A percentile compares a stretch with the other conserved stretches of the same genome.
phyloP scores from a whole-genome alignment of 2,329 filamentous ascomycete genomes.

The Aureobasidium sp. region DNA sequence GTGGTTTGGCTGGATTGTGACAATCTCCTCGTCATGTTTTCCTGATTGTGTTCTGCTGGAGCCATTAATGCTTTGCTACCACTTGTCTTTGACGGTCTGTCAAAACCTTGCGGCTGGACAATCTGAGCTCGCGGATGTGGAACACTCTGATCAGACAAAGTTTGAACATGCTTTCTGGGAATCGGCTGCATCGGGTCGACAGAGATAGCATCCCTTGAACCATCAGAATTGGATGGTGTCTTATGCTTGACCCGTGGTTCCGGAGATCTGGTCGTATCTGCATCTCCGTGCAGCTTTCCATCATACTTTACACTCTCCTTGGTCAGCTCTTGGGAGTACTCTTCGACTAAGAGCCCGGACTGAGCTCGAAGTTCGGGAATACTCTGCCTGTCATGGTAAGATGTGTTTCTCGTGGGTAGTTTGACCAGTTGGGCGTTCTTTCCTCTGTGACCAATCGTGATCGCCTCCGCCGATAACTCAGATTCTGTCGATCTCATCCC shows the following conservation, averaged over 20 bases:
- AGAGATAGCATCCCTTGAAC: neutral
- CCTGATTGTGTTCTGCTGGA: neutral
- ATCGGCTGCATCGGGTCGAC: neutral
- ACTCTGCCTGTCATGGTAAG: neutral
- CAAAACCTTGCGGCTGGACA: neutral
- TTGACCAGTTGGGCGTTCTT: no score
- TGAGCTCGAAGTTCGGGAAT: neutral
- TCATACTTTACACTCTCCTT: neutral
- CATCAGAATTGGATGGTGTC: no score
- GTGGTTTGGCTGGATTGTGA: neutral
- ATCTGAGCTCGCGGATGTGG: neutral
- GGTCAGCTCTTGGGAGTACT: no score
- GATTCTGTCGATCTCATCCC: neutral
- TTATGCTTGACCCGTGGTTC: neutral
- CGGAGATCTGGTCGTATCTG: neutral
- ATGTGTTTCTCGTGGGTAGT: fast-evolving
- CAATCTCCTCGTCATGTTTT: no score
- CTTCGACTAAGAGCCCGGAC: neutral
- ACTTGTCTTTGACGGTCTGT: neutral
- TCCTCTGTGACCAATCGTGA: no score
- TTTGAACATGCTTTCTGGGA: neutral
- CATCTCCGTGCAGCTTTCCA: neutral
- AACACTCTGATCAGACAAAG: neutral
- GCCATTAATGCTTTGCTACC: neutral
- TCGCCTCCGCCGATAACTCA: neutral